Percentiles rank a stretch among this genome's conserved stretches.
These are phyloP conservation scores for Rhinocladiella similis DNA, from an alignment of 2,329 filamentous ascomycete species.

Conservation along the genomic window DNA sequence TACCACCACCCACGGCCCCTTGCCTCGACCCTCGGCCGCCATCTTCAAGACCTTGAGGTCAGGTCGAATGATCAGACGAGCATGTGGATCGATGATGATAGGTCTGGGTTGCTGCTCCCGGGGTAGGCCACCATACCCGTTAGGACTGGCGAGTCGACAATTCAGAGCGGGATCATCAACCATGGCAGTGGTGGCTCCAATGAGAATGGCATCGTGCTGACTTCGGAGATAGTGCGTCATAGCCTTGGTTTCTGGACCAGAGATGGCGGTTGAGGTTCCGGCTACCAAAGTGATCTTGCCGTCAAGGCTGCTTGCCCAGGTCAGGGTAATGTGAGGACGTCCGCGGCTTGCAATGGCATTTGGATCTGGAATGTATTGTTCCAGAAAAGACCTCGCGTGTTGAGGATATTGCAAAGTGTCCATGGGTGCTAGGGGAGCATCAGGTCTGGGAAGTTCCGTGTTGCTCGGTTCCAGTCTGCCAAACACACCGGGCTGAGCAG, in stretches of 20 bases:
- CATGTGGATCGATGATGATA: constrained; percentile 75
- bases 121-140: constrained; percentile 56
- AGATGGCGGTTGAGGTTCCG: constrained; percentile 78
- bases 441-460: constrained; percentile 6
- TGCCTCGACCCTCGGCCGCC: constrained; percentile 64
- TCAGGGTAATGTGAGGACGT: constrained; percentile 69
- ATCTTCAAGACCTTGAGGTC: constrained; percentile 67
- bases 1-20: constrained; percentile 72
- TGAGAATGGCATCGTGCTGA: constrained; percentile 77
- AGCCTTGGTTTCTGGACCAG: constrained; percentile 77
- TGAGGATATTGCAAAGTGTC: constrained; percentile 48
- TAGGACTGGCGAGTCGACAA: constrained; percentile 67
- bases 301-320: constrained; percentile 89
- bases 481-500: constrained; percentile 21
- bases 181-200: constrained; percentile 80
- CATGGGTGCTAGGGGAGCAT: constrained; percentile 26
- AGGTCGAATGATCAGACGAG: constrained; percentile 66
- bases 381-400: constrained; percentile 47
- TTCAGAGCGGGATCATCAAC: constrained; percentile 86
- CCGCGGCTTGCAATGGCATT: constrained; percentile 33
- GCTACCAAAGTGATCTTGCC: constrained; percentile 73
- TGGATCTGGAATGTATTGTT: constrained; percentile 51
- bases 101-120: constrained; percentile 69
- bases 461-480: constrained; percentile 21
- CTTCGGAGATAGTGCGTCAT: constrained; percentile 92